Conservation (phyloP, 768 basidiomycete genomes). For the Amanita subjunquillea region DNA sequence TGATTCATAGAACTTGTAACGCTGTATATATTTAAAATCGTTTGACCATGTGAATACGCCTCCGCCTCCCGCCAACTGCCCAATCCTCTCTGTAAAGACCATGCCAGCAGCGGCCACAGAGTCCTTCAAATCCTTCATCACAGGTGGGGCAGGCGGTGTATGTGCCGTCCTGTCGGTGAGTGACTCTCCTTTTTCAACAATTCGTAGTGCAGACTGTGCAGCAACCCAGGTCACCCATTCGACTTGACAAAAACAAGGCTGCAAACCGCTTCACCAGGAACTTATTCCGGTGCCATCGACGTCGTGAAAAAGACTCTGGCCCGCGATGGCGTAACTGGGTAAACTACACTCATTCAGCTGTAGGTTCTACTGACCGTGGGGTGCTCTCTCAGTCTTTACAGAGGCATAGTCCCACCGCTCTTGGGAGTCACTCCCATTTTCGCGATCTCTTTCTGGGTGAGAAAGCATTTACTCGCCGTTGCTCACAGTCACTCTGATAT, state of each 20-base stretch:
- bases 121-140: constrained; percentile 74
- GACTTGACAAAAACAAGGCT: constrained; percentile 94
- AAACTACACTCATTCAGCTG: constrained; percentile 11
- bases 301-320: constrained; percentile 87
- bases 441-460: constrained; percentile 94
- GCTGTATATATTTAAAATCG: not conserved
- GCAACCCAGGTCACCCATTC: constrained; percentile 82
- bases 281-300: constrained; percentile 87
- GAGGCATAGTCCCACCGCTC: constrained; percentile 88
- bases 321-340: constrained; percentile 89
- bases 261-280: constrained; percentile 84
- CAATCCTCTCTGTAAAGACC: not conserved
- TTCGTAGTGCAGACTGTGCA: not conserved
- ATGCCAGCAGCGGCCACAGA: constrained; percentile 28
- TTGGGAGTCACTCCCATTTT: constrained; percentile 97
- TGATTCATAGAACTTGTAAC: constrained; percentile 16
- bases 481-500: not conserved
- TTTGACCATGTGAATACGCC: not conserved
- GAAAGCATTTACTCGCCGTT: constrained; percentile 7
- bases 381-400: constrained; percentile 56
- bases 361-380: not conserved
- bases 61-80: not conserved
- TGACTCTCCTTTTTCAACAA: constrained; percentile 9
- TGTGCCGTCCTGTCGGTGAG: constrained; percentile 87
- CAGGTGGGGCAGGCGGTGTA: constrained; percentile 89